Percentiles rank a stretch among this genome's conserved stretches.
These are phyloP conservation scores for Naumovozyma baii DNA, from an alignment of 805 yeast species.

Conservation along the genomic window DNA sequence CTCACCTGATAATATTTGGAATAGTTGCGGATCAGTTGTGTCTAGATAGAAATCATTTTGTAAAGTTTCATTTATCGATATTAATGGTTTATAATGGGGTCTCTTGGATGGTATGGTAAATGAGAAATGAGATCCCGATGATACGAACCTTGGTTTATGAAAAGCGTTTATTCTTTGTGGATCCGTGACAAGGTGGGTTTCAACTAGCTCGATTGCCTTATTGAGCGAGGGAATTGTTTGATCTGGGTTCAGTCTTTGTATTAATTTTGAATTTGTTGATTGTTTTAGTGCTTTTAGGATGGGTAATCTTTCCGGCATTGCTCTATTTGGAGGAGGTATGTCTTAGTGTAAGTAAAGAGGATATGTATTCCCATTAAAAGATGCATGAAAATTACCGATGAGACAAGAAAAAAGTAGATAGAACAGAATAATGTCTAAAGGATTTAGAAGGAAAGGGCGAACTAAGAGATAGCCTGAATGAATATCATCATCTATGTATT, in stretches of 20 bases:
- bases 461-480: too few relatives aligned
- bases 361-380: too few relatives aligned
- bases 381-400: too few relatives aligned
- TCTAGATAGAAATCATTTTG: constrained; percentile 40
- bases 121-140: constrained; percentile 57
- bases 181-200: constrained; percentile 16
- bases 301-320: constrained; percentile 18
- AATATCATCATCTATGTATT: too few relatives aligned
- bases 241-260: constrained; percentile 22
- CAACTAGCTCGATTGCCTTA: constrained; percentile 23
- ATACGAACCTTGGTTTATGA: constrained; percentile 40
- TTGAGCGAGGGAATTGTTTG: constrained; percentile 24
- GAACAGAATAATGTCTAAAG: too few relatives aligned
- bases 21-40: constrained; percentile 37
- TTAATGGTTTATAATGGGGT: constrained; percentile 41
- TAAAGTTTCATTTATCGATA: constrained; percentile 53
- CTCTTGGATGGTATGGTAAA: constrained; percentile 62
- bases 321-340: not conserved
- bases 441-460: too few relatives aligned
- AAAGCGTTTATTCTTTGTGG: constrained; percentile 20
- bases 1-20: constrained; percentile 54
- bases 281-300: constrained; percentile 17
- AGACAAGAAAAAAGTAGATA: too few relatives aligned
- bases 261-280: constrained; percentile 18
- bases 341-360: too few relatives aligned